phyloP scores from a whole-genome alignment of 257 asterid genomes.

The Hygrophila difformis region DNA sequence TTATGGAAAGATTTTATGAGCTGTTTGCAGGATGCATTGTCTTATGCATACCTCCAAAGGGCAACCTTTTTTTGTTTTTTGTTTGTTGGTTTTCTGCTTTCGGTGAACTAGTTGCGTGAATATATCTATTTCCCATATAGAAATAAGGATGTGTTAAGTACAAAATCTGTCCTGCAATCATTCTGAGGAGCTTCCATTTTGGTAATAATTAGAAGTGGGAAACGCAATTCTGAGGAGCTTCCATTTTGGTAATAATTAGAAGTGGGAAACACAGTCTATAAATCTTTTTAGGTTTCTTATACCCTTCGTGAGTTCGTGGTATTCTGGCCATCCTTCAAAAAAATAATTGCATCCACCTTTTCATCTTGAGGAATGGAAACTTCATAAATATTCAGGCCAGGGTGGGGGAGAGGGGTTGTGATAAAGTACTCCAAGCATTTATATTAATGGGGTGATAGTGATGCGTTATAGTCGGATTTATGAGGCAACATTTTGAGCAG shows the following conservation, averaged over 20 bases:
- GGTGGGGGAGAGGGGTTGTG: not conserved
- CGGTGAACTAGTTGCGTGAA: too few species aligned
- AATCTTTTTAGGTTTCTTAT: too few species aligned
- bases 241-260: not conserved
- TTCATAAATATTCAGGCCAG: not conserved
- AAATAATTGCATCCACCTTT: conserved; percentile 3
- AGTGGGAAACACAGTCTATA: too few species aligned
- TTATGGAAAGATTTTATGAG: too few species aligned
- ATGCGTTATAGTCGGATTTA: conserved; percentile 1
- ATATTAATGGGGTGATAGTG: not conserved
- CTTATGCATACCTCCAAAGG: too few species aligned
- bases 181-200: not conserved
- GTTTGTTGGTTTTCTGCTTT: too few species aligned
- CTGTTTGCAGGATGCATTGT: too few species aligned
- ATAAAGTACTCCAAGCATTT: not conserved
- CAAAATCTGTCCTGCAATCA: not conserved
- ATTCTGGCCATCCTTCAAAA: not conserved
- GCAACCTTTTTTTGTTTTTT: too few species aligned
- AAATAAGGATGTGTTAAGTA: not conserved
- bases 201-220: too few species aligned
- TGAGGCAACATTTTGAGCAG: not conserved
- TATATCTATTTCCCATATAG: too few species aligned
- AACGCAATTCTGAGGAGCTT: too few species aligned
- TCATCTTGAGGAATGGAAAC: not conserved
- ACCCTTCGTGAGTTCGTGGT: too few species aligned